Evolutionary conservation across 345 rosid genomes (phyloP).

Genomic region (Populus simonii): DNA sequence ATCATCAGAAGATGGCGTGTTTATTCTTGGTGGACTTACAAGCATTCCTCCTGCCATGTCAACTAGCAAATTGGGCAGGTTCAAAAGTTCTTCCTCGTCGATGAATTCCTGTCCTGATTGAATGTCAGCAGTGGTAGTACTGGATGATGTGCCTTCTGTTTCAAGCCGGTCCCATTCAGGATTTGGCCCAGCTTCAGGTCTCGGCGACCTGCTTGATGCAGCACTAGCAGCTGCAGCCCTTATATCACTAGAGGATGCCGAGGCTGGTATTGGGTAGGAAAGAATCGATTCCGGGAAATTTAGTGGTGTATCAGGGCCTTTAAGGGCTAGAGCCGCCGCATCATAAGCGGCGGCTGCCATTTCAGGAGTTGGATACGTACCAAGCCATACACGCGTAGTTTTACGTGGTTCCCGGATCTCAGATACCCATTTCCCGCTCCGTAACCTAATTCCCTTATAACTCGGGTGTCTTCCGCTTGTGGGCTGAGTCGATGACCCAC

Average conservation of each 20-base stretch:
- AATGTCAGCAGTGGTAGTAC: not conserved
- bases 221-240: slow-evolving; percentile 59
- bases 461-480: slow-evolving; percentile 37
- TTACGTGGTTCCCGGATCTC: slow-evolving; percentile 80
- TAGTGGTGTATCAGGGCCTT: slow-evolving; percentile 52
- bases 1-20: slow-evolving; percentile 41
- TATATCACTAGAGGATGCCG: slow-evolving; percentile 50
- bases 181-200: slow-evolving; percentile 9
- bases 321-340: slow-evolving; percentile 69
- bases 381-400: slow-evolving; percentile 66
- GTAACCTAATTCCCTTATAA: slow-evolving; percentile 54
- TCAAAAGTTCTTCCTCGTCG: slow-evolving; percentile 54
- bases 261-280: slow-evolving; percentile 48
- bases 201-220: slow-evolving; percentile 30
- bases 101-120: slow-evolving; percentile 29
- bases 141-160: not conserved
- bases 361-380: slow-evolving; percentile 64
- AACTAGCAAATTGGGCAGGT: slow-evolving; percentile 60
- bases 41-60: slow-evolving; percentile 80
- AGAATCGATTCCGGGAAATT: slow-evolving; percentile 49
- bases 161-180: not conserved
- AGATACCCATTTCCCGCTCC: slow-evolving; percentile 82
- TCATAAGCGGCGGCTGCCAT: slow-evolving; percentile 86
- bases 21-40: slow-evolving; percentile 70
- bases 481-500: slow-evolving; percentile 15